Conservation (phyloP, 805 yeast genomes). For the Nakazawaea populi region DNA sequence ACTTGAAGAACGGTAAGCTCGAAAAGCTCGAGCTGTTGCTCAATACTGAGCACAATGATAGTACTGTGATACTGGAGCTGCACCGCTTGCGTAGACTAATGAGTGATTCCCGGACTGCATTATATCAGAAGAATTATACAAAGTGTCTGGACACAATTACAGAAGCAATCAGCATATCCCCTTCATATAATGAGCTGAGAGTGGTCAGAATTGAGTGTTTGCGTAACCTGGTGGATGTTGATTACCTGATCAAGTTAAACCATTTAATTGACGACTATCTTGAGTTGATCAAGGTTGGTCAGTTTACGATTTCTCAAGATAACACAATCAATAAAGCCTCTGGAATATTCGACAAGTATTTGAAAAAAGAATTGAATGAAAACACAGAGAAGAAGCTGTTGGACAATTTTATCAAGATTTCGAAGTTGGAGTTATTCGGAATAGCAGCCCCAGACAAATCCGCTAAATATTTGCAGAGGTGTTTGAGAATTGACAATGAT, state of each 20-base stretch:
- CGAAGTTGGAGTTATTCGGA: constrained; percentile 23
- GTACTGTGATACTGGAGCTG: constrained; percentile 11
- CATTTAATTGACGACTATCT: constrained; percentile 18
- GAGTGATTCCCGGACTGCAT: background rate
- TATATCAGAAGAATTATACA: constrained; percentile 16
- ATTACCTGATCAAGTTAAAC: constrained; percentile 16
- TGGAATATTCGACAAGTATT: constrained; percentile 7
- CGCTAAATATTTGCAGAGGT: constrained; percentile 32
- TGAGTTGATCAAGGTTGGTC: constrained; percentile 13
- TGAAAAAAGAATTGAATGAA: background rate
- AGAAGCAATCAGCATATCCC: constrained; percentile 33
- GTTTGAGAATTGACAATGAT: constrained; percentile 78
- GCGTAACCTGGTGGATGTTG: constrained; percentile 10
- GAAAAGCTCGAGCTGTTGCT: constrained; percentile 22
- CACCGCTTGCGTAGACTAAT: constrained; percentile 13
- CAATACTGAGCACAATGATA: constrained; percentile 11
- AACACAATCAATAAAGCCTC: background rate
- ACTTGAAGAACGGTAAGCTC: constrained; percentile 47
- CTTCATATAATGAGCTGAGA: constrained; percentile 33
- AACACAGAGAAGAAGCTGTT: constrained; percentile 1
- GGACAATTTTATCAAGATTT: constrained; percentile 18
- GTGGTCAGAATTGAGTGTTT: constrained; percentile 25
- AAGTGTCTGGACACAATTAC: constrained; percentile 25
- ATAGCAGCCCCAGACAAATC: constrained; percentile 12
- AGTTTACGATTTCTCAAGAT: background rate